Evolutionary conservation across 1,139 yeast species (phyloP), one percentile per base, ranked within the genome.

Genomic region (Nakaseomyces delphensis): DNA sequence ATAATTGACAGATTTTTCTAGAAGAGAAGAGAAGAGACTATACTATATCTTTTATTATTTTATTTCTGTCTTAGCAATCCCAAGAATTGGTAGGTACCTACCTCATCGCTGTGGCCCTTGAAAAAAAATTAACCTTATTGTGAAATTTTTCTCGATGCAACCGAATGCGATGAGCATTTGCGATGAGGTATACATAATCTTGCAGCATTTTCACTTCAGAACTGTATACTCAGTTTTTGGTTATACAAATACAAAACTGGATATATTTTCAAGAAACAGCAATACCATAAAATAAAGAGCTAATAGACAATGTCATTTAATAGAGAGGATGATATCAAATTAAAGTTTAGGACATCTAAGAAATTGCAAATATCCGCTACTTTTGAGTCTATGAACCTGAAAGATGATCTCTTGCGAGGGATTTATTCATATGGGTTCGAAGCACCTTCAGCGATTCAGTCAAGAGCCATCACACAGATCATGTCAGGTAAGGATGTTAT

Each of bases 401-500:
- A 83, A 56, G 85, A 83, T 3, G 76, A 77, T 36, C 67, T 83
- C 8, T 62, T 74, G 18, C 66, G 73, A 57, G 96, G 96, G 9
- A 83, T 89, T 39, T 89, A 84, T 62, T 79, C 81, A 14, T 87
- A 87, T 63, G 97, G 98, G 15, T 91, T 87, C 59, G 96, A 87
- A 64, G 76, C 83, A 8, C 98, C 98, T 14, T 85, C 96, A 19
- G 87, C 96, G 6, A 91, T 91, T 64, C 98, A 91, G 64, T 84
- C 94, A 36, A 71, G 97, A 54, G 98, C 96, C 28, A 91, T 91
- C 45, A 75, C 83, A 67, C 97, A 89, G 59, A 87, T 89, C 49
- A 86, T 89, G 43, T 75, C 81, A 42, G 97, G 96, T 4, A 75
- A 81, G 55, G 98, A 91, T 62, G 84, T 91, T 2, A 85, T 91